These are phyloP conservation scores for Claviceps pazoutovae DNA, from an alignment of 2,329 filamentous ascomycete genomes.

Conservation along the genomic window DNA sequence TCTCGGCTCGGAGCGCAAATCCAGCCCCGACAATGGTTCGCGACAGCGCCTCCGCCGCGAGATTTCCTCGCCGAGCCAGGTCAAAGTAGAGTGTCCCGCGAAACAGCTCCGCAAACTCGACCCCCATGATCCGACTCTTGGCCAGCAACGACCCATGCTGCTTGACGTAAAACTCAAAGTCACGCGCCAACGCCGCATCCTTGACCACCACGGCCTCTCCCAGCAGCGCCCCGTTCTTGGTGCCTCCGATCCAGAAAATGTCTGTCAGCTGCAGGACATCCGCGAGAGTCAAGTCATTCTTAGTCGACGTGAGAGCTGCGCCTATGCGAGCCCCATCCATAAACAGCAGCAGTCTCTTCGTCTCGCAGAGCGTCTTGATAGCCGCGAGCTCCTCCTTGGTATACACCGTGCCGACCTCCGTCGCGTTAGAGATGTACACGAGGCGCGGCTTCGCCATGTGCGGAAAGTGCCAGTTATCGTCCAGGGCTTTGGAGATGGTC, in stretches of 20 bases:
- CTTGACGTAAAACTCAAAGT: conserved; percentile 37
- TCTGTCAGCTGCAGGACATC: conserved; percentile 34
- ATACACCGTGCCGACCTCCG: conserved; percentile 36
- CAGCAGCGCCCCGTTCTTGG: conserved; percentile 35
- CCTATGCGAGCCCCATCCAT: conserved; percentile 35
- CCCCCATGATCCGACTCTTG: conserved; percentile 33
- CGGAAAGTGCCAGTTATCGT: conserved; percentile 35
- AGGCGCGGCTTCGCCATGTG: conserved; percentile 36
- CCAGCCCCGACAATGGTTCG: conserved; percentile 27
- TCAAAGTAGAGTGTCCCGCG: conserved; percentile 30
- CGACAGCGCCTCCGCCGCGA: conserved; percentile 29
- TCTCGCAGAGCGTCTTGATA: conserved; percentile 28
- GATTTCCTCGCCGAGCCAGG: conserved; percentile 29
- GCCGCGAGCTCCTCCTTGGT: conserved; percentile 26
- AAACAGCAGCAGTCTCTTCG: conserved; percentile 27
- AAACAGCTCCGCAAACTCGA: conserved; percentile 36
- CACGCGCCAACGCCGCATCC: conserved; percentile 24
- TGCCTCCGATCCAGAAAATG: conserved; percentile 41
- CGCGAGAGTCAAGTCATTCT: conserved; percentile 27
- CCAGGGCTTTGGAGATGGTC: conserved; percentile 26
- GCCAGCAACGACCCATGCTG: conserved; percentile 36
- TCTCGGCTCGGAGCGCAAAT: conserved; percentile 27
- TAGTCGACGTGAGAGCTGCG: conserved; percentile 26
- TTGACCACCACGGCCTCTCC: conserved; percentile 38
- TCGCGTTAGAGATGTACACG: conserved; percentile 39